A percentile compares a stretch with the other conserved stretches of the same genome.
phyloP scores from a whole-genome alignment of 139 green algal species.

The Chlamydomonas applanata region DNA sequence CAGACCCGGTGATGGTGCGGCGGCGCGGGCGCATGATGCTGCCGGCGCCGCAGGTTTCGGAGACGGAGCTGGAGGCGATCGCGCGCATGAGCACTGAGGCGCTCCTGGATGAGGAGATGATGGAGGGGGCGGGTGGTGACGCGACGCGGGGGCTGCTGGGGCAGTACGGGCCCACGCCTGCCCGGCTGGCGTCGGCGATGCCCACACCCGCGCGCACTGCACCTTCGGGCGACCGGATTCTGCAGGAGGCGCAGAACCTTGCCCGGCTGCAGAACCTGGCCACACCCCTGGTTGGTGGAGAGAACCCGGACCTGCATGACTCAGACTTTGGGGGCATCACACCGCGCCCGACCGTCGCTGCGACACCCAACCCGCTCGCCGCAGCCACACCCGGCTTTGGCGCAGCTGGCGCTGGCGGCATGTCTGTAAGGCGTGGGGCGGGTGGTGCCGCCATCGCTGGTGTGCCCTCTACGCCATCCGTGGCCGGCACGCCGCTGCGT shows the following conservation, averaged over 20 bases:
- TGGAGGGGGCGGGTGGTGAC: slow-evolving; percentile 65
- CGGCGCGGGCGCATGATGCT: slow-evolving; percentile 89
- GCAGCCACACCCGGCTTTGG: slow-evolving; percentile 16
- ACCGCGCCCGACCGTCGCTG: slow-evolving; percentile 33
- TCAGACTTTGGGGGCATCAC: slow-evolving; percentile 65
- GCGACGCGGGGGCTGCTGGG: slow-evolving; percentile 76
- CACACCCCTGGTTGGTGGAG: slow-evolving; percentile 90
- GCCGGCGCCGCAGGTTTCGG: slow-evolving; percentile 78
- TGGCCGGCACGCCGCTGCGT: slow-evolving; percentile 37
- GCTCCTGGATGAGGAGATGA: slow-evolving; percentile 21
- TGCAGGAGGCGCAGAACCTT: slow-evolving; percentile 86
- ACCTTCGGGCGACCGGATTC: slow-evolving; percentile 62
- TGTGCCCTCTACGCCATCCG: slow-evolving; percentile 30
- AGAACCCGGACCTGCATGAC: slow-evolving; percentile 74
- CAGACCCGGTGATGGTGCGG: slow-evolving; percentile 61
- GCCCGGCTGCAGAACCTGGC: slow-evolving; percentile 66
- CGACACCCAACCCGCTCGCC: slow-evolving; percentile 72
- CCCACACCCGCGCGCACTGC: slow-evolving; percentile 68
- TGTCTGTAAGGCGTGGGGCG: neutral
- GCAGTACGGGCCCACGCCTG: slow-evolving; percentile 60
- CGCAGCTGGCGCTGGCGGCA: slow-evolving; percentile 10
- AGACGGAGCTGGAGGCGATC: slow-evolving; percentile 90
- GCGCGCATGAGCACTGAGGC: slow-evolving; percentile 68
- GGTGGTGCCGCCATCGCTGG: slow-evolving; percentile 27
- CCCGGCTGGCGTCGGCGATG: neutral